Base-by-base conservation (phyloP, 352 stramenopile species). In the Pythium pyrilobum region DNA sequence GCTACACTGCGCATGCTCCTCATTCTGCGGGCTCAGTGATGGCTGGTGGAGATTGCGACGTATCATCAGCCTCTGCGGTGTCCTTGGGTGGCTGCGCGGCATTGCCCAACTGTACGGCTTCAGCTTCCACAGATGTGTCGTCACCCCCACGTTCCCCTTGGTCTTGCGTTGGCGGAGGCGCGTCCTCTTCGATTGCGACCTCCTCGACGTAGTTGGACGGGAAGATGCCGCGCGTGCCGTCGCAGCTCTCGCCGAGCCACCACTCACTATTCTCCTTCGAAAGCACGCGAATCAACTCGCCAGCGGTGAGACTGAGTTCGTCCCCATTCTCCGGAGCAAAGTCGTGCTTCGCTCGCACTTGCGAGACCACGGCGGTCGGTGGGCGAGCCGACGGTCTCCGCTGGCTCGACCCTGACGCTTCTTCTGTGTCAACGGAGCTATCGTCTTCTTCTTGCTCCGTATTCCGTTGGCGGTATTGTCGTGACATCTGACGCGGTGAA, bases 181-280 rank as follows among this genome's bases (percentile, higher is more conserved):
- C 6, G 4, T 20, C 4, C 42, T 34, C 41, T 18, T 46, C 21
- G 15, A 10, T 44, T 9, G 40, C 33, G 21, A 53, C 13, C 25
- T 68, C 60, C 4, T 72, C 56, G 3, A 87, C 72, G 41, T 72
- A 87, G 25, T 50, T 74, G 25, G 67, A 59, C 8, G 78, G 74
- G 48, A 87, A 86, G 47, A 87, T 77, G 27, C 78, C 78, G 2
- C 73, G 62, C 16, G 62, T 70, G 21, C 76, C 78, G 46, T 87
- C 74, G 41, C 78, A 89, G 15, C 56, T 71, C 50, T 89, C 78
- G 2, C 76, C 78, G 2, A 71, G 18, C 78, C 78, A 86, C 78
- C 78, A 87, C 24, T 86, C 76, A 15, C 52, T 62, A 24, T 58
- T 69, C 31, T 65, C 56, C 36, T 77, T 72, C 3, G 72, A 72